phyloP scores from a whole-genome alignment of 75 land plant species.

The Cupressus sempervirens region DNA sequence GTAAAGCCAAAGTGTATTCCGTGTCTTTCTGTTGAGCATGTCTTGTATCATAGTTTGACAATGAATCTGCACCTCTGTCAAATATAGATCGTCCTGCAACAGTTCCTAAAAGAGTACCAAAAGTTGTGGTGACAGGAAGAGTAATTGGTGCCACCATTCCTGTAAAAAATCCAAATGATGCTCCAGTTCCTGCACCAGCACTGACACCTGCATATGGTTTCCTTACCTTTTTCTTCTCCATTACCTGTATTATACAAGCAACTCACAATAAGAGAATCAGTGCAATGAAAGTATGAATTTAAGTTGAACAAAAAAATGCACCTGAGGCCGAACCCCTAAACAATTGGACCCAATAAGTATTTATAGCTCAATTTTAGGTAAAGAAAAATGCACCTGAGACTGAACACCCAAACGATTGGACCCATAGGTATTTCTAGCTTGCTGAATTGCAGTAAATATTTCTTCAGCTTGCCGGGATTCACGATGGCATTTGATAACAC shows the following conservation, averaged over 20 bases:
- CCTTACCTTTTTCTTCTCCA: slow-evolving; percentile 24
- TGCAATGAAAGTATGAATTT: neutral
- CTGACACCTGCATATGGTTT: slow-evolving; percentile 50
- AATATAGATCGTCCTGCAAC: neutral
- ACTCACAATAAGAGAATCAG: neutral
- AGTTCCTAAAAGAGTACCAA: slow-evolving; percentile 21
- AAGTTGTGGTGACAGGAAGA: slow-evolving; percentile 29
- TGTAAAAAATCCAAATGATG: slow-evolving; percentile 32
- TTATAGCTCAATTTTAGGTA: slow-evolving; percentile 20
- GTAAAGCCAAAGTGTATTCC: neutral
- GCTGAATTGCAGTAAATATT: slow-evolving; percentile 59
- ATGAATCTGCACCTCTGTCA: slow-evolving; percentile 4
- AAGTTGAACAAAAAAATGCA: slow-evolving; percentile 8
- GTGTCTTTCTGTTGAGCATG: neutral
- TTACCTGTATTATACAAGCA: neutral
- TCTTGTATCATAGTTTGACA: neutral
- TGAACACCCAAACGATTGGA: slow-evolving; percentile 38
- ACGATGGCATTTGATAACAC: slow-evolving; percentile 68
- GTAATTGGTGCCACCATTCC: slow-evolving; percentile 27
- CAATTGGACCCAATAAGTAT: slow-evolving; percentile 57
- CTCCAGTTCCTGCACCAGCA: slow-evolving; percentile 22
- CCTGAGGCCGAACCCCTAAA: slow-evolving; percentile 33
- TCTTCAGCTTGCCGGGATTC: slow-evolving; percentile 69
- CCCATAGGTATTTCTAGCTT: slow-evolving; percentile 57
- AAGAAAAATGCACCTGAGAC: slow-evolving; percentile 19